A percentile compares a stretch with the other conserved stretches of the same genome.
Evolutionary conservation across 495 filamentous ascomycete species (phyloP).

Genomic region (Hyaloscypha variabilis): DNA sequence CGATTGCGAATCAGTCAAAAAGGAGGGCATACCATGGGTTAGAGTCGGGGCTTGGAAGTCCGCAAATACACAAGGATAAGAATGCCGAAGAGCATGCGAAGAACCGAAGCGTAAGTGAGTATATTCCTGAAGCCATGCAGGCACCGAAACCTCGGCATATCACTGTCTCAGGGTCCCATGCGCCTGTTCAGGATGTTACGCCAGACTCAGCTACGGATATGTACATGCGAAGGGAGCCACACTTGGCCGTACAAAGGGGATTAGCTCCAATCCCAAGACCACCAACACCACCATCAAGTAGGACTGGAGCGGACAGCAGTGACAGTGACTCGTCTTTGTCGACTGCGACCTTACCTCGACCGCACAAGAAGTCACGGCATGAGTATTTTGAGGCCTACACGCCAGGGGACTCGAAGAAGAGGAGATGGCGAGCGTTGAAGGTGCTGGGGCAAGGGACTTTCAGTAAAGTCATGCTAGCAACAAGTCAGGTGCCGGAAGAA

Average conservation of each 20-base stretch:
- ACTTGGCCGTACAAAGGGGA: constrained; percentile 77
- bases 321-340: constrained; percentile 42
- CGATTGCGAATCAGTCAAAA: constrained; percentile 50
- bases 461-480: constrained; percentile 89
- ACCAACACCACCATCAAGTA: constrained; percentile 73
- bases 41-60: constrained; percentile 21
- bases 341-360: constrained; percentile 4
- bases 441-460: constrained; percentile 92
- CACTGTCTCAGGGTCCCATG: constrained; percentile 65
- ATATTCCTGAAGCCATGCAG: constrained; percentile 69
- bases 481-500: constrained; percentile 47
- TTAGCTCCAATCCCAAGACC: constrained; percentile 62
- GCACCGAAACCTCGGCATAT: constrained; percentile 69
- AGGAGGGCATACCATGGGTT: constrained; percentile 53
- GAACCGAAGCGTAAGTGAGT: constrained; percentile 88
- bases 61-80: constrained; percentile 39
- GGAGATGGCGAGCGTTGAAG: constrained; percentile 75
- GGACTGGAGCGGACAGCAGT: constrained; percentile 44
- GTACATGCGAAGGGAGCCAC: constrained; percentile 75
- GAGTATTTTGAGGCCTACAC: constrained; percentile 67
- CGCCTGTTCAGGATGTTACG: constrained; percentile 42
- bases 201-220: constrained; percentile 46
- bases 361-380: constrained; percentile 40
- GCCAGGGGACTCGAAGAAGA: constrained; percentile 55
- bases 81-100: constrained; percentile 48